A percentile compares a stretch with the other conserved stretches of the same genome.
Evolutionary conservation across 2,329 filamentous ascomycete species (phyloP).

Genomic region (Clarireedia monteithiana): DNA sequence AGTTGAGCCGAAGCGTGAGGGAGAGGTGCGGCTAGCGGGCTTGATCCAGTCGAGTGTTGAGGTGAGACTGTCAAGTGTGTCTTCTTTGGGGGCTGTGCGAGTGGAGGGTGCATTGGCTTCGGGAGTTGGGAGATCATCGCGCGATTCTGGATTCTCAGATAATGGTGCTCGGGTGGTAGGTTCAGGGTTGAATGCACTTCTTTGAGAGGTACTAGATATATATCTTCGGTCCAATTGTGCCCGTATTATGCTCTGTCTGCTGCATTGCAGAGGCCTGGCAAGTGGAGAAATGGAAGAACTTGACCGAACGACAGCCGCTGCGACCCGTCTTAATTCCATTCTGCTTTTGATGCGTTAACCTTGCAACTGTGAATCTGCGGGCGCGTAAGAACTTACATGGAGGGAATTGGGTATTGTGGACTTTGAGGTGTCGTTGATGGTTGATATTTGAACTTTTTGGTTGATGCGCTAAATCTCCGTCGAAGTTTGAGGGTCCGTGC

Average conservation of each 20-base stretch:
- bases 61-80: slow-evolving; percentile 1
- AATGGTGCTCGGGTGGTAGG: not conserved
- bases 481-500: slow-evolving; percentile 5
- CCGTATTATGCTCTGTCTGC: not conserved
- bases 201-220: not conserved
- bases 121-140: too few species aligned
- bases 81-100: slow-evolving; percentile 4
- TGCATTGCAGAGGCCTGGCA: not conserved
- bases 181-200: not conserved
- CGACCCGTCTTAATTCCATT: slow-evolving; percentile 30
- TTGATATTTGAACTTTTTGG: slow-evolving; percentile 1
- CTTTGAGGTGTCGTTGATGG: slow-evolving; percentile 16
- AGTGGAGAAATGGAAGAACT: not conserved
- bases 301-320: not conserved
- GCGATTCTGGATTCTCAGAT: not conserved
- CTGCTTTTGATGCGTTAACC: slow-evolving; percentile 12
- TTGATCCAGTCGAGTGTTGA: not conserved
- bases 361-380: slow-evolving; percentile 1
- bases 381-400: slow-evolving; percentile 17
- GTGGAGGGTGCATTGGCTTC: not conserved
- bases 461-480: slow-evolving; percentile 8
- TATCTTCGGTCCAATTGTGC: not conserved
- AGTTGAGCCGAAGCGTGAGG: not conserved
- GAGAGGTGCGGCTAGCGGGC: not conserved
- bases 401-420: slow-evolving; percentile 3